Evolutionary conservation across 306 rosid genomes (phyloP), one percentile per base, ranked within the genome.

Genomic region (Abrus precatorius): DNA sequence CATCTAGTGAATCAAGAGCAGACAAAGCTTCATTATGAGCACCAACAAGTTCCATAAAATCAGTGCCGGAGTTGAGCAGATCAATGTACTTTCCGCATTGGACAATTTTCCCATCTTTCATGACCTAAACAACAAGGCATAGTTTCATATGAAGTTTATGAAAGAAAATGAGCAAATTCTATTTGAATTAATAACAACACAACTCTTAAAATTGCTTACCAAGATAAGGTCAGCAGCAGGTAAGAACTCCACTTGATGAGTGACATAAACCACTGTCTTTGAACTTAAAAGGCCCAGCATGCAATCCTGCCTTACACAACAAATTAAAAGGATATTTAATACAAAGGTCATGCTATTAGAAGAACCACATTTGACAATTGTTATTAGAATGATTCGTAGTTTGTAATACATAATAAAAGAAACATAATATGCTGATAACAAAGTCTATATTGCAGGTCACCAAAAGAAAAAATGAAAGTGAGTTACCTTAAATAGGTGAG

Each of bases 171-270:
- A 40, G 0, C 1, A 8, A 38, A 43, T 43, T 52, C 5, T 48
- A 4, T 54, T 30, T 57, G 29, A 76, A 59, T 70, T 57, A 57
- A 8, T 32, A 71, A 57, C 57, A 49, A 74, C 5, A 14, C 48
- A 65, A 80, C 53, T 33, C 9, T 30, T 10, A 28, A 29, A 69
- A 77, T 29, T 33, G 29, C 96, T 85, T 60, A 92, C 97, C 91
- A 91, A 85, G 64, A 94, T 91, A 75, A 91, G 85, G 81, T 92
- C 97, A 66, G 98, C 97, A 40, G 90, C 86, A 47, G 97, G 94
- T 81, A 94, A 87, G 88, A 92, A 94, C 69, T 94, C 98, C 27
- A 94, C 90, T 87, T 91, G 98, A 88, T 94, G 97, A 69, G 98
- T 88, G 7, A 94, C 87, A 81, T 89, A 94, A 44, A 94, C 74